These are phyloP conservation scores for Alternaria brassicae DNA, from an alignment of 2,329 filamentous ascomycete genomes.

Conservation along the genomic window DNA sequence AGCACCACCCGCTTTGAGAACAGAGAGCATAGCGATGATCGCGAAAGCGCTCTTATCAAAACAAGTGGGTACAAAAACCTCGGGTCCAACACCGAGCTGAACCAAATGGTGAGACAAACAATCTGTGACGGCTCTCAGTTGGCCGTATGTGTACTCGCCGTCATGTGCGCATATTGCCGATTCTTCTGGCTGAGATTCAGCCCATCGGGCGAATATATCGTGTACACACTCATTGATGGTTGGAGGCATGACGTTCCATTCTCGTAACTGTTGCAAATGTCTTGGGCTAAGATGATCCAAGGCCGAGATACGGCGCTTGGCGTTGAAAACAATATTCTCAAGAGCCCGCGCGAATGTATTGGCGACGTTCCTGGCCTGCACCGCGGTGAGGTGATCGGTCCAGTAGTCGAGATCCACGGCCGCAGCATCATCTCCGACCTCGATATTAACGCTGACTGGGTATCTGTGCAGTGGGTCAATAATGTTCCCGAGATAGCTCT, in stretches of 20 bases:
- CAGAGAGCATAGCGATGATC: conserved; percentile 48
- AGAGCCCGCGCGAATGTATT: conserved; percentile 40
- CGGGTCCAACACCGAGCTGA: conserved; percentile 40
- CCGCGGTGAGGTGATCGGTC: conserved; percentile 43
- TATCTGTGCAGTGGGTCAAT: conserved; percentile 31
- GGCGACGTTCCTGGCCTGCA: conserved; percentile 42
- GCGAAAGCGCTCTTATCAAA: conserved; percentile 51
- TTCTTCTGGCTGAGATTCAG: conserved; percentile 33
- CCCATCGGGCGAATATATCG: conserved; percentile 35
- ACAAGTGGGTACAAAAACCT: conserved; percentile 47
- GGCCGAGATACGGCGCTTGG: conserved; percentile 41
- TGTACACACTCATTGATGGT: conserved; percentile 44
- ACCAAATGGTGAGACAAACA: conserved; percentile 41
- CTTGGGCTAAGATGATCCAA: conserved; percentile 51
- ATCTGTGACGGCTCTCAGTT: conserved; percentile 36
- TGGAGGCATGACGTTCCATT: conserved; percentile 44
- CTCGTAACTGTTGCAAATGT: conserved; percentile 40
- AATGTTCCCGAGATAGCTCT: not conserved
- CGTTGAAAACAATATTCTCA: conserved; percentile 49
- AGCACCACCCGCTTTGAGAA: conserved; percentile 50
- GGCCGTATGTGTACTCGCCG: conserved; percentile 42
- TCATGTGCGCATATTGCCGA: conserved; percentile 45
- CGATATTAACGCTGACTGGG: conserved; percentile 57
- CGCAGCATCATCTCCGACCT: conserved; percentile 51
- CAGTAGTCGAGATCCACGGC: conserved; percentile 46